phyloP scores from a whole-genome alignment of 2,329 filamentous ascomycete species.

The Hypoxylon sp. region DNA sequence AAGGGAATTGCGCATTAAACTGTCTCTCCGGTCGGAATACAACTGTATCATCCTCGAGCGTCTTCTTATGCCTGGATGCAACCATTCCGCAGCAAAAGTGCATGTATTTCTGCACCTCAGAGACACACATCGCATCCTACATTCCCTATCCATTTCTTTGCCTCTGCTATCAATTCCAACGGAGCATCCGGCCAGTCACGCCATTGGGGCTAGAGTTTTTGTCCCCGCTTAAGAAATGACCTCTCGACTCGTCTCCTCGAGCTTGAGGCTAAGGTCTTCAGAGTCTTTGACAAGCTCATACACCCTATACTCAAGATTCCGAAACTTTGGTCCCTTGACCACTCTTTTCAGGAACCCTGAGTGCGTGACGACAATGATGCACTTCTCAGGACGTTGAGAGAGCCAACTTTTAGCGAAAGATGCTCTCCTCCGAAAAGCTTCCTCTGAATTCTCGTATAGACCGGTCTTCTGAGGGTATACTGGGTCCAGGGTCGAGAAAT shows the following conservation, averaged over 20 bases:
- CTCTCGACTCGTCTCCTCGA: constrained; percentile 38
- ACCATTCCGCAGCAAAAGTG: constrained; percentile 11
- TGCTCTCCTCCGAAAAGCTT: constrained; percentile 49
- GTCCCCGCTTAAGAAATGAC: constrained; percentile 12
- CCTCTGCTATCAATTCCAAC: neutral
- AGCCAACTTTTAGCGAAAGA: constrained; percentile 52
- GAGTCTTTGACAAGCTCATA: constrained; percentile 46
- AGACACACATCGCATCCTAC: neutral
- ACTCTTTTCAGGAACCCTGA: constrained; percentile 52
- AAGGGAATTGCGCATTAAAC: constrained; percentile 3
- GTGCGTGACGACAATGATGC: constrained; percentile 54
- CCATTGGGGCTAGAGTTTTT: neutral
- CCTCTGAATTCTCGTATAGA: constrained; percentile 52
- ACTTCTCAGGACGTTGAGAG: constrained; percentile 50
- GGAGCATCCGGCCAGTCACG: neutral
- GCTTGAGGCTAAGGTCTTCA: constrained; percentile 40
- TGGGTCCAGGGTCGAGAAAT: constrained; percentile 53
- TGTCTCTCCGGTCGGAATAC: constrained; percentile 12
- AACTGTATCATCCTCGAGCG: constrained; percentile 11
- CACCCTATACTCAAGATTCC: constrained; percentile 52
- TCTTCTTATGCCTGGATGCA: constrained; percentile 4
- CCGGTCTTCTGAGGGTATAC: constrained; percentile 54
- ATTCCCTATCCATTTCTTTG: constrained; percentile 10
- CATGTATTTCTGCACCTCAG: constrained; percentile 9
- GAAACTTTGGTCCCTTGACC: constrained; percentile 50